Conservation (phyloP, 2,329 filamentous ascomycete genomes). For the Diaporthe sp. region DNA sequence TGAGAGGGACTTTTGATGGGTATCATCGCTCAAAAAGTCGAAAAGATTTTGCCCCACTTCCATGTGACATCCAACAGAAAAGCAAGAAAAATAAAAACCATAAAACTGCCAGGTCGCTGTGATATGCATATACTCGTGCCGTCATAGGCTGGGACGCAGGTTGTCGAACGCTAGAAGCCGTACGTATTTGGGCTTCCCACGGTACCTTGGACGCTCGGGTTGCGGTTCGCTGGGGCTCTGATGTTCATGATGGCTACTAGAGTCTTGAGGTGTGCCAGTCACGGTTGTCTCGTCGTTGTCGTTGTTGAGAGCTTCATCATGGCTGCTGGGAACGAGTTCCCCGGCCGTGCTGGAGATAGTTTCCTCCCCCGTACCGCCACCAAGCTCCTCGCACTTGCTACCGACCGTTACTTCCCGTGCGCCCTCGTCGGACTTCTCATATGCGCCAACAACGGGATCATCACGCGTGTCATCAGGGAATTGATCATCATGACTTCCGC, state of each 20-base stretch:
- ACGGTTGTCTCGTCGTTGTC: background rate
- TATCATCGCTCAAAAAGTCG: constrained; percentile 34
- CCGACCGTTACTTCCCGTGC: background rate
- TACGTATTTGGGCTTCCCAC: constrained; percentile 10
- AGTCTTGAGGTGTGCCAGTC: background rate
- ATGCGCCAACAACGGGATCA: no score
- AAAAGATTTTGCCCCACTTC: constrained; percentile 9
- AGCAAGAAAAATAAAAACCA: background rate
- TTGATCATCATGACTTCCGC: background rate
- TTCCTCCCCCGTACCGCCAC: background rate
- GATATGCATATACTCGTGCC: constrained; percentile 24
- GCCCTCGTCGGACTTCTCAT: background rate
- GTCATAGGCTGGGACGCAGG: constrained; percentile 9
- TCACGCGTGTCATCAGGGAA: background rate
- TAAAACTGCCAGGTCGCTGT: constrained; percentile 21
- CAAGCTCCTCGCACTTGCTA: background rate
- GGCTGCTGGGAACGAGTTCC: background rate
- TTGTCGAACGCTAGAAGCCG: background rate
- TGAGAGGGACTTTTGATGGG: constrained; percentile 2
- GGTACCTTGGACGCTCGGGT: background rate
- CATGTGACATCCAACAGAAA: constrained; percentile 6
- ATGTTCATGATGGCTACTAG: background rate
- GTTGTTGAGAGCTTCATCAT: background rate
- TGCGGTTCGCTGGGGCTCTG: background rate
- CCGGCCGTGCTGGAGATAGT: background rate